Base-by-base conservation (phyloP, 2,329 filamentous ascomycete species). In the Stromatinia cepivora region DNA sequence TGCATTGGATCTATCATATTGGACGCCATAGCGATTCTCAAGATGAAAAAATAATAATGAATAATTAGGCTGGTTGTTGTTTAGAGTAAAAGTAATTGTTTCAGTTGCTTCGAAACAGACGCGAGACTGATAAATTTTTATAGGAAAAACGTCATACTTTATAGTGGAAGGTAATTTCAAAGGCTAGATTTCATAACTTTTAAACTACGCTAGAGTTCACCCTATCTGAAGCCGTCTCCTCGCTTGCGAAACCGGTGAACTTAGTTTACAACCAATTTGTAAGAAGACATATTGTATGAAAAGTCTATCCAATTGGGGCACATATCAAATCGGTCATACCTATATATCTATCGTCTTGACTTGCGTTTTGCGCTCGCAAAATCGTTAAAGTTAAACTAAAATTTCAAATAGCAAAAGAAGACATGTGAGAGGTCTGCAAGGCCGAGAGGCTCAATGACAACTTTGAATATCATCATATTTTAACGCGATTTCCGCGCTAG, bases 301-400 rank as follows among this genome's bases (percentile, higher is more conserved):
- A 52, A 36, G 31, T 39, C 22, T 34, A 50, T 25, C 7, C n/a
- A 13, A 36, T 36, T 63, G 59, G 20, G 20, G 31, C 52, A 39
- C 22, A 25, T 20, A 10, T 48, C 48, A 45, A n/a, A n/a, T 15
- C 22, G n/a, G 7, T 48, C 28, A 34, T 50, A 25, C 45, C 17
- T 45, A 50, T 36, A n/a, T 36, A 52, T 48, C 31, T 25, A 52
- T 48, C 22, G 15, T n/a, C 22, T 63, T 48, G 45, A 34, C 45
- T 62, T 36, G 7, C 25, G 46, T 52, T 63, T 8, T 52, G 61
- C 31, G 46, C 61, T 64, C n/a, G 46, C 61, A 64, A 63, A 63
- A 64, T 42, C 34, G n/a, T 52, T n/a, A 2, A 25, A 39, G 15
- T 25, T 17, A 25, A 20, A 39, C 31, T 22, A 25, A 25, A 15